These are phyloP conservation scores for Calycina herbarum DNA, from an alignment of 2,329 filamentous ascomycete genomes.

Conservation along the genomic window DNA sequence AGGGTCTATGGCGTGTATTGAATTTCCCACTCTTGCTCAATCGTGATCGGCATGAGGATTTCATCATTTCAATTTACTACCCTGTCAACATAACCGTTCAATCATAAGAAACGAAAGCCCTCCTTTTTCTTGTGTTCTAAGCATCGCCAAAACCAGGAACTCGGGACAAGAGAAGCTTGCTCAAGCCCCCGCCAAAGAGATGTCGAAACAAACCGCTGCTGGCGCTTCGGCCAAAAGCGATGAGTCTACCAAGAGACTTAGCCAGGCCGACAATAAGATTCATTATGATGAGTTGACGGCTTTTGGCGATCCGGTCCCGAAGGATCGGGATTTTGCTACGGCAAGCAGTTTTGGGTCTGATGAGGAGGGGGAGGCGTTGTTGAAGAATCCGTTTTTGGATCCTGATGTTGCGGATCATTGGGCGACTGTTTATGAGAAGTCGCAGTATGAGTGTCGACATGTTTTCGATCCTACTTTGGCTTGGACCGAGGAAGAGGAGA, in stretches of 20 bases:
- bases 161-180: not conserved
- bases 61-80: not conserved
- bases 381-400: conserved; percentile 17
- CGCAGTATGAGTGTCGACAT: conserved; percentile 22
- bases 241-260: not conserved
- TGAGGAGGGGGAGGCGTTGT: conserved; percentile 7
- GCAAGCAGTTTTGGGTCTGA: conserved; percentile 9
- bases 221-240: not conserved
- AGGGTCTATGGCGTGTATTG: not conserved
- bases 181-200: not conserved
- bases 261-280: not conserved
- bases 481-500: conserved; percentile 26
- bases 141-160: not conserved
- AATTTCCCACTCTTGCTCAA: not conserved
- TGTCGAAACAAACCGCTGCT: conserved; percentile 6
- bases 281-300: conserved; percentile 9
- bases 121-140: not conserved
- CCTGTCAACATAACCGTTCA: not conserved
- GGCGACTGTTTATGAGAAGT: conserved; percentile 18
- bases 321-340: conserved; percentile 6
- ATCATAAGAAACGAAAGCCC: conserved; percentile 2
- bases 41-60: not conserved
- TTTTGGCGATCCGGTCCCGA: conserved; percentile 13
- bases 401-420: conserved; percentile 21
- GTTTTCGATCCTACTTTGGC: conserved; percentile 21